Evolutionary conservation across 345 rosid genomes (phyloP), one percentile per base, ranked within the genome.

Genomic region (Ailanthus altissimus): DNA sequence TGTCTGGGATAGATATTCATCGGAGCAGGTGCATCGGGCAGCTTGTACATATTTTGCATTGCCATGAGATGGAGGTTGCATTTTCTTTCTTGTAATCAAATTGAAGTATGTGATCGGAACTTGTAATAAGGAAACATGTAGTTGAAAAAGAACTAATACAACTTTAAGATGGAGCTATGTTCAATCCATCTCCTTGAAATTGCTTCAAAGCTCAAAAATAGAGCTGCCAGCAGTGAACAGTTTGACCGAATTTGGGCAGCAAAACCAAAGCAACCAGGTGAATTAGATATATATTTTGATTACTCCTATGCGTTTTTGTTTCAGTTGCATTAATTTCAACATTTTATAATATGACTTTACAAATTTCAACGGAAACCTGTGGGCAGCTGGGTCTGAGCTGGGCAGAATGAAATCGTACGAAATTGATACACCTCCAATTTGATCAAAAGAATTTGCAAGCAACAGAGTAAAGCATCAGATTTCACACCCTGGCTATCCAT

Each of bases 1-100:
- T 77, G 78, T 45, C 78, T 65, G 8, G 83, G 64, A 38, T 66
- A 76, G 64, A 75, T 59, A 75, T 69, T 78, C 87, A 83, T 81
- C 46, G 58, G 7, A 54, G 78, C 62, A 45, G 74, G 72, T 53
- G 85, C 62, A 23, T 70, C 76, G 40, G 85, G 76, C 80, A 15
- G 83, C 77, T 28, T 71, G 42, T 42, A 81, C 56, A 77, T 79
- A 75, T 49, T 85, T 84, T 21, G 81, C 74, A 77, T 59, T 70
- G 67, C 66, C 83, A 66, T 80, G 80, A 47, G 79, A 25, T 40
- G 86, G 74, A 68, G 83, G 50, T 78, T 85, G 23, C 85, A 82
- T 85, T 2, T 46, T 10, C 36, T 62, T 20, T 40, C 32, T 45
- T 60, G 71, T 43, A 56, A 15, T 16, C 25, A 28, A 72, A 67